phyloP scores from a whole-genome alignment of 805 yeast species.

The Tetrapisispora fleetii region DNA sequence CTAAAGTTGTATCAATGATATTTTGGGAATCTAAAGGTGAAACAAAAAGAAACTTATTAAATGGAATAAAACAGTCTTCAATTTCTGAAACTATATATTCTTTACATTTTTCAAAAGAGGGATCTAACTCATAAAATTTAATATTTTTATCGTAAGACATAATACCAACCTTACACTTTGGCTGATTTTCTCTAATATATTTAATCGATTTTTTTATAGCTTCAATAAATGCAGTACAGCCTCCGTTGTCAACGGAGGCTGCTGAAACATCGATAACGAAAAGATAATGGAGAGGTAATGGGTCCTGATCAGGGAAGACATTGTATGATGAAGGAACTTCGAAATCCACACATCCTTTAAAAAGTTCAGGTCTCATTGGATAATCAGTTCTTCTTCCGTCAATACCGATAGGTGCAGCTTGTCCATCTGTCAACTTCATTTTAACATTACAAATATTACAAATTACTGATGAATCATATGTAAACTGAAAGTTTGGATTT shows the following conservation, averaged over 20 bases:
- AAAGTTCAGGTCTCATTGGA: slow-evolving; percentile 41
- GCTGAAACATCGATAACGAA: slow-evolving; percentile 68
- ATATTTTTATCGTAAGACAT: slow-evolving; percentile 65
- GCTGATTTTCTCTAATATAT: slow-evolving; percentile 24
- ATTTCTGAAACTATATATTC: slow-evolving; percentile 59
- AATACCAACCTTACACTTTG: slow-evolving; percentile 51
- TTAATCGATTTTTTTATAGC: slow-evolving; percentile 52
- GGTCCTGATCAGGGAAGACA: slow-evolving; percentile 31
- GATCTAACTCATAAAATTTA: slow-evolving; percentile 61
- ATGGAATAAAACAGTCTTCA: slow-evolving; percentile 56
- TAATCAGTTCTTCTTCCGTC: slow-evolving; percentile 57
- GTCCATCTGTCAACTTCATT: slow-evolving; percentile 57
- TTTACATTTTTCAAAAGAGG: slow-evolving; percentile 45
- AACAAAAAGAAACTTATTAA: slow-evolving; percentile 65
- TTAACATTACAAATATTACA: slow-evolving; percentile 86
- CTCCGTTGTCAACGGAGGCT: slow-evolving; percentile 48
- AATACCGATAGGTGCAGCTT: slow-evolving; percentile 50
- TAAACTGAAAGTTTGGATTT: slow-evolving; percentile 68
- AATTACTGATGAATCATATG: slow-evolving; percentile 50
- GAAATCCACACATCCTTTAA: slow-evolving; percentile 76
- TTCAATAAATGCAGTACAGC: slow-evolving; percentile 45
- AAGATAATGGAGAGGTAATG: slow-evolving; percentile 53
- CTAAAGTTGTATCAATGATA: slow-evolving; percentile 59
- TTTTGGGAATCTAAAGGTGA: slow-evolving; percentile 59
- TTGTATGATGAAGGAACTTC: slow-evolving; percentile 68